These are phyloP conservation scores for Neurospora tetraspora DNA, from an alignment of 495 filamentous ascomycete species.

Conservation along the genomic window DNA sequence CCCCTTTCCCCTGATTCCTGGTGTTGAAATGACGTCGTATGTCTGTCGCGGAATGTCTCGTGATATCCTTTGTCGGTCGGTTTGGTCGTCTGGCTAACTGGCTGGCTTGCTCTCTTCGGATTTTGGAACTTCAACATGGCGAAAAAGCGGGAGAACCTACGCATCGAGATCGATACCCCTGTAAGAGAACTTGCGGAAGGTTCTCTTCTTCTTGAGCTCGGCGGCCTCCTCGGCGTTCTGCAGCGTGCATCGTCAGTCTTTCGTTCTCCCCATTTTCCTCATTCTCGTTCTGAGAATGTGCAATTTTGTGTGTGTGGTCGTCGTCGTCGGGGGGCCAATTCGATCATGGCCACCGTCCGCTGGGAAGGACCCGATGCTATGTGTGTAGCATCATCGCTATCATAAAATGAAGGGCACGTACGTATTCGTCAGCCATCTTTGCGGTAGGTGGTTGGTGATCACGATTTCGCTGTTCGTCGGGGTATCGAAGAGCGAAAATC, in stretches of 20 bases:
- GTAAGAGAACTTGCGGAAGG: slow-evolving; percentile 99
- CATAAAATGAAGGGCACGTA: slow-evolving; percentile 40
- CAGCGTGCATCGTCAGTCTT: slow-evolving; percentile 32
- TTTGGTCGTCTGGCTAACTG: not conserved
- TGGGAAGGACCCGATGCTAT: not conserved
- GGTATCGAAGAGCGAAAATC: slow-evolving; percentile 31
- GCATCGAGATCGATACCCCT: slow-evolving; percentile 98
- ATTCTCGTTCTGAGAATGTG: not conserved
- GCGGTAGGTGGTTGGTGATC: slow-evolving; percentile 33
- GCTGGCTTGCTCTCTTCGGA: not conserved
- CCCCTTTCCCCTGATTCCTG: not conserved
- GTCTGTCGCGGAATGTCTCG: not conserved
- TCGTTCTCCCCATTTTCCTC: not conserved
- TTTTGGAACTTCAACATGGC: not conserved
- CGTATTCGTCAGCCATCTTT: slow-evolving; percentile 96
- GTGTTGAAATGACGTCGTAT: not conserved
- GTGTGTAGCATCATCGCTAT: not conserved
- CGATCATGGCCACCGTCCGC: slow-evolving; percentile 1
- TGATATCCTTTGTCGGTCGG: not conserved
- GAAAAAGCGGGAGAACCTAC: slow-evolving; percentile 46
- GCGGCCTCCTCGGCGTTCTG: slow-evolving; percentile 93
- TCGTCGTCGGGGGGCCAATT: not conserved
- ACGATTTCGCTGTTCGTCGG: slow-evolving; percentile 27
- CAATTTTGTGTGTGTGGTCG: not conserved
- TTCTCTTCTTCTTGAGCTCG: slow-evolving; percentile 98